Evolutionary conservation across 805 yeast genomes (phyloP).

Genomic region (Saturnispora kantuleensis): DNA sequence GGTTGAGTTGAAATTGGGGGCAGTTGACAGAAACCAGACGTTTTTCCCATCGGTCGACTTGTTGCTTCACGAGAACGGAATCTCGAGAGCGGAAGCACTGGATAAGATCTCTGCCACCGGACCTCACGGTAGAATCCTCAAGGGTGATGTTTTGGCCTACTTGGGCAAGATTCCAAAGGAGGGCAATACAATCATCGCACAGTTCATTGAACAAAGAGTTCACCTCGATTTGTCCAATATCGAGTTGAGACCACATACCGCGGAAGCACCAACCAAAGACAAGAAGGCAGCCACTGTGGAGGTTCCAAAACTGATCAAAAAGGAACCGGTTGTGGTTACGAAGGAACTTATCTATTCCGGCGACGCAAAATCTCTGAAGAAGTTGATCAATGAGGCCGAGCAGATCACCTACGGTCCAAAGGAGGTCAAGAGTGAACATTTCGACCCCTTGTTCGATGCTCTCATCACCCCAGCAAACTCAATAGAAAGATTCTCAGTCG

Average conservation of each 20-base stretch:
- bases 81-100: constrained; percentile 63
- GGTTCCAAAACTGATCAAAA: constrained; percentile 23
- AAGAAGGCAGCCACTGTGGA: constrained; percentile 3
- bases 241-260: constrained; percentile 26
- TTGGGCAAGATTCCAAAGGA: constrained; percentile 61
- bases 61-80: constrained; percentile 49
- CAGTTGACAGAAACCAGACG: constrained; percentile 58
- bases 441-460: constrained; percentile 53
- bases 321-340: constrained; percentile 20
- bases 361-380: constrained; percentile 26
- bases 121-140: constrained; percentile 75
- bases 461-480: constrained; percentile 37
- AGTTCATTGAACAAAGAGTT: constrained; percentile 44
- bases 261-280: constrained; percentile 5
- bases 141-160: constrained; percentile 85
- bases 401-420: constrained; percentile 30
- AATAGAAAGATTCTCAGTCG: constrained; percentile 33
- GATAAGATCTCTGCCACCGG: constrained; percentile 74
- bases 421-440: constrained; percentile 31
- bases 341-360: constrained; percentile 2
- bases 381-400: constrained; percentile 38
- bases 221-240: constrained; percentile 69
- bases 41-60: constrained; percentile 72
- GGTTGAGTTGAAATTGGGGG: constrained; percentile 21
- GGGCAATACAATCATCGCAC: constrained; percentile 42